phyloP scores from a whole-genome alignment of 495 filamentous ascomycete genomes.

The Tuber borchii region DNA sequence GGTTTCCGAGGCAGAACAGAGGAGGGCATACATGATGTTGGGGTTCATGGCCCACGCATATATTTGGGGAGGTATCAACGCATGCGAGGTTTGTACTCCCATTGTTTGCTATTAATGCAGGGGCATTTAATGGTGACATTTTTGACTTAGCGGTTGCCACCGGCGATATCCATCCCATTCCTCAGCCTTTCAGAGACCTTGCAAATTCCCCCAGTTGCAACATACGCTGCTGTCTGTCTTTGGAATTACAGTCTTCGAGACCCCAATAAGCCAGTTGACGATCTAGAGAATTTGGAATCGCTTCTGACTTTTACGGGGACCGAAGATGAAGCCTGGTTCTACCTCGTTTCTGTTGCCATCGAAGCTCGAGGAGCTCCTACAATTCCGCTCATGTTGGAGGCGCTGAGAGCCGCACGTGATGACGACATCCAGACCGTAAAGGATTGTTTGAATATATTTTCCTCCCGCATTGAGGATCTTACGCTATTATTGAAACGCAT shows the following conservation, averaged over 20 bases:
- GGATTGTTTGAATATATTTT: constrained; percentile 65
- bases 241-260: constrained; percentile 97
- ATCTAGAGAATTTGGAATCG: constrained; percentile 75
- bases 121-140: constrained; percentile 24
- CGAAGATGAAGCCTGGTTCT: constrained; percentile 97
- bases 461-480: constrained; percentile 81
- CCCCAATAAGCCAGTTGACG: constrained; percentile 66
- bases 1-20: constrained; percentile 78
- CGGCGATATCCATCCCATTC: constrained; percentile 75
- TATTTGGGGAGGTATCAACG: constrained; percentile 85
- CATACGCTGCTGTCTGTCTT: constrained; percentile 81
- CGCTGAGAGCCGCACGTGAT: constrained; percentile 71
- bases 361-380: constrained; percentile 88
- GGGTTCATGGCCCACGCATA: constrained; percentile 87
- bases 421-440: constrained; percentile 66
- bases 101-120: background rate
- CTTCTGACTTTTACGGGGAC: constrained; percentile 90
- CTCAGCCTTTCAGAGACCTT: constrained; percentile 70
- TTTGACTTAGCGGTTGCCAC: constrained; percentile 64
- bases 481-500: constrained; percentile 67
- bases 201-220: constrained; percentile 87
- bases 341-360: constrained; percentile 88
- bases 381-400: constrained; percentile 77
- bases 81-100: constrained; percentile 56
- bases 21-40: constrained; percentile 79